Evolutionary conservation across 2,329 filamentous ascomycete species (phyloP).

Genomic region (Paecilomyces sp.): DNA sequence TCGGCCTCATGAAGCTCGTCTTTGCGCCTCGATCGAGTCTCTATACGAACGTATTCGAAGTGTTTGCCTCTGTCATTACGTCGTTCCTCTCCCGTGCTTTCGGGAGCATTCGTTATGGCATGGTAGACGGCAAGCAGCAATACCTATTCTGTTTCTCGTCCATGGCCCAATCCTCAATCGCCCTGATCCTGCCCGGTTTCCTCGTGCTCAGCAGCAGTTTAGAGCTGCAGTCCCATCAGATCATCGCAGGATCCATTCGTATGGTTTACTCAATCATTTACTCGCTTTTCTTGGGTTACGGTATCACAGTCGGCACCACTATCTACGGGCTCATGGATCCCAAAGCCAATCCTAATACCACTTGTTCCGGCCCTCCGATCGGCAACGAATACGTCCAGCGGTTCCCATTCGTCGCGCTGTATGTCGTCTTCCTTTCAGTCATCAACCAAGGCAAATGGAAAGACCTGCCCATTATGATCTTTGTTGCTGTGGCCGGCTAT

Average conservation of each 20-base stretch:
- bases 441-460: slow-evolving; percentile 78
- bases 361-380: slow-evolving; percentile 42
- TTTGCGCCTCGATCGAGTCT: slow-evolving; percentile 67
- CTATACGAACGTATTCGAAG: slow-evolving; percentile 57
- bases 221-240: slow-evolving; percentile 61
- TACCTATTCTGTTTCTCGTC: slow-evolving; percentile 63
- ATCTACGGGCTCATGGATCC: slow-evolving; percentile 57
- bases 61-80: slow-evolving; percentile 56
- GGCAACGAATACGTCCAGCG: slow-evolving; percentile 43
- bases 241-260: slow-evolving; percentile 64
- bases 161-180: slow-evolving; percentile 65
- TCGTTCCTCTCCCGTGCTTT: slow-evolving; percentile 64
- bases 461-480: slow-evolving; percentile 67
- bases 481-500: slow-evolving; percentile 68
- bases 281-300: slow-evolving; percentile 64
- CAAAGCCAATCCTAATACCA: slow-evolving; percentile 43
- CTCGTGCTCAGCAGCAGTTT: slow-evolving; percentile 55
- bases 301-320: slow-evolving; percentile 60
- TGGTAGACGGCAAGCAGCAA: slow-evolving; percentile 18
- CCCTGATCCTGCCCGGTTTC: slow-evolving; percentile 65
- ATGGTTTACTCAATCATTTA: slow-evolving; percentile 72
- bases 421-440: slow-evolving; percentile 66
- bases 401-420: slow-evolving; percentile 67
- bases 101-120: slow-evolving; percentile 53
- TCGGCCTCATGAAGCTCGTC: slow-evolving; percentile 68